Evolutionary conservation across 106 monocot species (phyloP), one percentile per base, ranked within the genome.

Genomic region (Platanthera zijinensis): DNA sequence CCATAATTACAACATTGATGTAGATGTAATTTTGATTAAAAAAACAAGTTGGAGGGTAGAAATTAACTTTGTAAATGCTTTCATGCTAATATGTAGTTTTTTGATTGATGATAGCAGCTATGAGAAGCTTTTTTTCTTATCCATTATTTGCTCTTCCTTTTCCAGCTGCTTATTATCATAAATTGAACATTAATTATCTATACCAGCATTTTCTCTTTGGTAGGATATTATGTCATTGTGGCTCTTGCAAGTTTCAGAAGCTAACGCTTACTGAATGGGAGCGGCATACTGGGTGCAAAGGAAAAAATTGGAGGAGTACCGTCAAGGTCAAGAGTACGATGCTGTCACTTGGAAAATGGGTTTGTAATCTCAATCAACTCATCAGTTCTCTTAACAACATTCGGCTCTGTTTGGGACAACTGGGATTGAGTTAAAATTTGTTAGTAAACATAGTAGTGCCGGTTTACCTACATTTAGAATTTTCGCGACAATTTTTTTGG

Each of bases 221-320:
- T 83, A 99, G 99, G 54, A 83, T 99, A 71, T 50, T 80, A 78
- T 99, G 99, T 72, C 78, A 74, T 15, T 99, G 99, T 82, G 88
- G 87, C 17, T 79, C 77, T 71, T 99, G 99, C 82, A 92, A 90
- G 53, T 76, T 79, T 52, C 81, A 82, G 73, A 86, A 79, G 51
- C 73, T 86, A 66, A 83, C 79, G 51, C 88, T 85, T 75, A 84
- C 68, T 72, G 90, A 91, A 75, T 99, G 94, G 91, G 99, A 99
- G 80, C 82, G 90, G 12, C 99, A 99, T 82, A 85, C 92, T 68
- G 99, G 99, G 79, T 94, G 90, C 69, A 99, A 77, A 84, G 84
- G 83, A 70, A 94, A 94, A 85, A 88, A 88, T 25, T 99, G 99
- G 99, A 99, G 84, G 78, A 86, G 75, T 54, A 92, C 83, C 77